phyloP scores from a whole-genome alignment of 768 basidiomycete genomes.

The Naganishia friedmannii region DNA sequence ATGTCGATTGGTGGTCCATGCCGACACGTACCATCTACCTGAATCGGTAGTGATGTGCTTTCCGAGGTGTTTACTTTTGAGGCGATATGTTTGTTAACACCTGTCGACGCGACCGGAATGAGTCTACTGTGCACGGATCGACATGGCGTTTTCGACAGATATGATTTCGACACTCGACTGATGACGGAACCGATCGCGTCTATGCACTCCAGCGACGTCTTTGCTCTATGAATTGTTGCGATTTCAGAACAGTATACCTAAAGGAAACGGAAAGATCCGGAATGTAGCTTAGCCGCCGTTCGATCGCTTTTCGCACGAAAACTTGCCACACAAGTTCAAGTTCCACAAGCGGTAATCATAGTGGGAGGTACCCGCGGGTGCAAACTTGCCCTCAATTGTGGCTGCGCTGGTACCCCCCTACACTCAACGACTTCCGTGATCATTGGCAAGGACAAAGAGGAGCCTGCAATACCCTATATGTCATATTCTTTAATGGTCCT shows the following conservation, averaged over 20 bases:
- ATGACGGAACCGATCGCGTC: not conserved
- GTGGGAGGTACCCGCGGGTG: not conserved
- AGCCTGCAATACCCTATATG: no score
- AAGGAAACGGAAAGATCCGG: not conserved
- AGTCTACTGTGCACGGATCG: slow-evolving; percentile 4
- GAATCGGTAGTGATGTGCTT: not conserved
- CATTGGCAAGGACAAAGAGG: no score
- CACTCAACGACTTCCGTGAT: no score
- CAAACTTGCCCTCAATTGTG: no score
- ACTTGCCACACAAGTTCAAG: not conserved
- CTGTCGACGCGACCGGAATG: slow-evolving; percentile 12
- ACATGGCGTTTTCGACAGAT: no score
- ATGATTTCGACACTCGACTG: not conserved
- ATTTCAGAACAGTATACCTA: not conserved
- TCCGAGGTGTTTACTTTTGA: slow-evolving; percentile 18
- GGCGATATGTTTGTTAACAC: slow-evolving; percentile 13
- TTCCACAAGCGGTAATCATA: not conserved
- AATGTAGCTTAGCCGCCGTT: not conserved
- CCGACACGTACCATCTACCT: not conserved
- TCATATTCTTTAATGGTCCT: no score
- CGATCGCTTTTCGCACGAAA: slow-evolving; percentile 10
- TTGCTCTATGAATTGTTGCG: not conserved
- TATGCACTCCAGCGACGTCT: not conserved
- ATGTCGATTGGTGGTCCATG: not conserved
- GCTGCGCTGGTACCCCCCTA: no score